phyloP scores from a whole-genome alignment of 1,284 basidiomycete genomes.

The Bondarzewia mesenterica region DNA sequence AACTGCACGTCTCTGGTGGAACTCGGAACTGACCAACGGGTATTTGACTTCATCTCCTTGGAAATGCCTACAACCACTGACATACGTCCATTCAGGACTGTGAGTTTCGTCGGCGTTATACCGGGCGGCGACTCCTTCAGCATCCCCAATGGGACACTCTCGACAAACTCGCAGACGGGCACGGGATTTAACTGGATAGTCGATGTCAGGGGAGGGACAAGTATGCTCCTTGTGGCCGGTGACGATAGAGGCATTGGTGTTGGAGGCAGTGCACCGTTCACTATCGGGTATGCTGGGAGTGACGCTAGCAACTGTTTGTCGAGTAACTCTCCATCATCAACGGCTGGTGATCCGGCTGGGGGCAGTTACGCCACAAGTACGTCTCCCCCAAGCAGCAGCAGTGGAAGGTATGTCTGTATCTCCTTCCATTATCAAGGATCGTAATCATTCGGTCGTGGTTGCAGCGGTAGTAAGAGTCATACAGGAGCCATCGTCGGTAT shows the following conservation, averaged over 20 bases:
- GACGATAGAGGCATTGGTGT: conserved; percentile 59
- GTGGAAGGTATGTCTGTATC: conserved; percentile 8
- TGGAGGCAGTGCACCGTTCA: conserved; percentile 54
- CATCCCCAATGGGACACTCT: conserved; percentile 40
- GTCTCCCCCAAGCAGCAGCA: background rate
- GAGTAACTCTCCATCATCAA: conserved; percentile 59
- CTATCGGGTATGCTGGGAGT: conserved; percentile 40
- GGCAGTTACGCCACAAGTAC: conserved; percentile 58
- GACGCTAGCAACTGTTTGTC: conserved; percentile 43
- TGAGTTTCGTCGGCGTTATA: conserved; percentile 63
- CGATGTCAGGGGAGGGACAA: conserved; percentile 52
- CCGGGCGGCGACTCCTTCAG: conserved; percentile 71
- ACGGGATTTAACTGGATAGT: conserved; percentile 66
- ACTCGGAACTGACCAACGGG: conserved; percentile 43
- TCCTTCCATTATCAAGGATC: too few species aligned
- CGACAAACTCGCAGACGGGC: conserved; percentile 35
- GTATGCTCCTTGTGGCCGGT: conserved; percentile 55
- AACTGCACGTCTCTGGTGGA: conserved; percentile 57
- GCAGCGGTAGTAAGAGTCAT: conserved; percentile 27
- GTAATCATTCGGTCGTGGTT: conserved; percentile 3
- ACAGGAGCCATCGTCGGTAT: conserved; percentile 55
- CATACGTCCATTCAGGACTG: conserved; percentile 35
- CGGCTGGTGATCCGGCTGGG: conserved; percentile 68
- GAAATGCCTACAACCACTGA: background rate
- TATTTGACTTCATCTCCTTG: conserved; percentile 20